phyloP scores from a whole-genome alignment of 495 filamentous ascomycete genomes.

The Talaromyces proteolyticus region DNA sequence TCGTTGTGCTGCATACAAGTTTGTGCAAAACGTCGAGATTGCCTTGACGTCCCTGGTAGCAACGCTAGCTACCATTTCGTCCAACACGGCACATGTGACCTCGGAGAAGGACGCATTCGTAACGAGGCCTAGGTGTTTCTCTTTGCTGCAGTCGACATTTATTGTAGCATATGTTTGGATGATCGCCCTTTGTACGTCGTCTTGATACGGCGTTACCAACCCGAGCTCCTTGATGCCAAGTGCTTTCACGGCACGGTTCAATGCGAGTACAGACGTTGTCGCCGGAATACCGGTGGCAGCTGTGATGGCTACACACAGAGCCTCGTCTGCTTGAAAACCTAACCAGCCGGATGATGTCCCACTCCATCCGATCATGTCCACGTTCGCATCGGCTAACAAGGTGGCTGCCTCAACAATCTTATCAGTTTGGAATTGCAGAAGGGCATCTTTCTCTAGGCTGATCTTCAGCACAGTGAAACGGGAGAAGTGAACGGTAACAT shows the following conservation, averaged over 20 bases:
- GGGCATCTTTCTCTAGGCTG: constrained; percentile 1
- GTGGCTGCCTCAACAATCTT: constrained; percentile 4
- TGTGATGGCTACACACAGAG: constrained; percentile 1
- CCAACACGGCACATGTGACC: background rate
- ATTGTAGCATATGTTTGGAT: constrained; percentile 4
- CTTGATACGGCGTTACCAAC: constrained; percentile 1
- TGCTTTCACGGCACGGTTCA: background rate
- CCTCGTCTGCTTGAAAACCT: constrained; percentile 1
- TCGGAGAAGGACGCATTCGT: background rate
- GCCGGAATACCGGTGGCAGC: constrained; percentile 2
- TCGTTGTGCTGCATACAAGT: constrained; percentile 3
- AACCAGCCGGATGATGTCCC: constrained; percentile 4
- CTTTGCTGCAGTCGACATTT: constrained; percentile 2
- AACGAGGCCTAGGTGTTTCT: background rate
- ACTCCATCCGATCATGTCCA: constrained; percentile 6
- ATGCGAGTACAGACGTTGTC: constrained; percentile 1
- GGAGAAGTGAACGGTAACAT: constrained; percentile 4
- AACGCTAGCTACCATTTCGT: constrained; percentile 1
- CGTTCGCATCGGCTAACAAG: constrained; percentile 1
- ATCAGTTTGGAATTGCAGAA: background rate
- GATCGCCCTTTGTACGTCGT: background rate
- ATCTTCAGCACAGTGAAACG: constrained; percentile 3
- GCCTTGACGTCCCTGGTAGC: background rate
- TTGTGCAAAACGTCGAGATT: constrained; percentile 3
- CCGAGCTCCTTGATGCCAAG: background rate